Evolutionary conservation across 371 early-diverging fungal genomes (phyloP), one percentile per base, ranked within the genome.

Genomic region (Mortierella sp.): DNA sequence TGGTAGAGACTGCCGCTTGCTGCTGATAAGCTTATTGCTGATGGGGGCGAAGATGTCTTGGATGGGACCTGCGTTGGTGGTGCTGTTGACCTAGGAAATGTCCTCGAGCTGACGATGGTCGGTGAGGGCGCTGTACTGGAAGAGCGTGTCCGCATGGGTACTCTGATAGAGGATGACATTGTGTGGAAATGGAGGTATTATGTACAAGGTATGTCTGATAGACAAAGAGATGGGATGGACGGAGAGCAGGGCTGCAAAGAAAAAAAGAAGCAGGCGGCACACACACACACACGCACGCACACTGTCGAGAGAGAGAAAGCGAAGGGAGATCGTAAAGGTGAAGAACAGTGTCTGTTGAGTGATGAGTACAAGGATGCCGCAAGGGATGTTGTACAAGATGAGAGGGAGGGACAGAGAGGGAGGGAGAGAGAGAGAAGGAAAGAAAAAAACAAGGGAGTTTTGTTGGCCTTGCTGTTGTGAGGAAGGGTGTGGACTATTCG

Each of bases 61-160:
- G 73, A 55, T 28, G 73, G 37, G n/a, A 50, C 44, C 5, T 73
- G 44, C 5, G 76, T n/a, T 34, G 54, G 34, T 48, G 70, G 34
- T 55, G 69, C 57, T 37, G 59, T 55, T 40, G 71, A 43, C 1
- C 73, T 57, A 28, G 67, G 5, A 21, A 64, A 64, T 16, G 67
- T 21, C 40, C 5, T 64, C 34, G 31, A 8, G 37, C 37, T 21
- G 21, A 37, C 34, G 37, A 64, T 37, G 24, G 37, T 64, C 0
- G 67, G 67, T 1, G 67, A 64, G 9, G 37, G 34, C 10, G 37
- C 37, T 34, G 79, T 64, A 57, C 71, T 78, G 40, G 78, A 70
- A 37, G 82, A 82, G 61, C 83, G 83, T 34, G 76, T 74, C 37
- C 79, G 79, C 64, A 31, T 72, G 24, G 79, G 79, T 64, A 69